Base-by-base conservation (phyloP, 2,329 filamentous ascomycete genomes). In the Bipolaris zeicola region DNA sequence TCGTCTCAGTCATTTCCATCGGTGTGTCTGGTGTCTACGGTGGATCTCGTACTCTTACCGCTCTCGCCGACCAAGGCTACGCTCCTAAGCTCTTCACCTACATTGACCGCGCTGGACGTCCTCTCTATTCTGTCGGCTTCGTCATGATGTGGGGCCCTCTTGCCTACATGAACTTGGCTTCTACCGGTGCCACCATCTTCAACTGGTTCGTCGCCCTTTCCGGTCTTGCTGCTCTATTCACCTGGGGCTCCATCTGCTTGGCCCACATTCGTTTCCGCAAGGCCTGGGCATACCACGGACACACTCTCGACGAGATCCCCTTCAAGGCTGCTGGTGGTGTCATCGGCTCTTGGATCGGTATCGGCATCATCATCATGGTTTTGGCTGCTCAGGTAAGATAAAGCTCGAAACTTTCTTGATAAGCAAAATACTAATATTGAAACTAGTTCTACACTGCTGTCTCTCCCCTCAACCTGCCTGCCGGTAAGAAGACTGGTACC, bases 201-300 rank as follows among this genome's bases (percentile, higher is more conserved):
- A 83, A 85, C 68, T 96, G 93, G 92, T 85, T 96, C 75, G 82
- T 90, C 39, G 85, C 89, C 57, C 82, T 92, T 45, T 90, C 88
- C 1, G 89, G 87, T 45, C 82, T 92, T 22, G 89, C 87, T 8
- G 88, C 85, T 43, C 84, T 92, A 71, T 90, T 93, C 79, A 92
- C 89, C 5, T 93, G 90, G 90, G 86, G 83, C 52, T 90, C 90
- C 63, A 94, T 96, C 74, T 96, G 92, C 75, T 79, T 96, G n/a
- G 86, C 89, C 22, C 93, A 97, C 77, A 96, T 97, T 71, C 91
- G 92, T 53, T 97, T 97, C 84, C 91, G 93, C 61, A 79, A 79
- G 58, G 75, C 73, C 20, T 77, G 75, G 75, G 65, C 64, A 38
- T 69, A 71, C 55, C 72, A 76, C 47, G 74, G 73, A 38, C 73